Evolutionary conservation across 2,329 filamentous ascomycete species (phyloP).

Genomic region (Dactylellina cionopaga): DNA sequence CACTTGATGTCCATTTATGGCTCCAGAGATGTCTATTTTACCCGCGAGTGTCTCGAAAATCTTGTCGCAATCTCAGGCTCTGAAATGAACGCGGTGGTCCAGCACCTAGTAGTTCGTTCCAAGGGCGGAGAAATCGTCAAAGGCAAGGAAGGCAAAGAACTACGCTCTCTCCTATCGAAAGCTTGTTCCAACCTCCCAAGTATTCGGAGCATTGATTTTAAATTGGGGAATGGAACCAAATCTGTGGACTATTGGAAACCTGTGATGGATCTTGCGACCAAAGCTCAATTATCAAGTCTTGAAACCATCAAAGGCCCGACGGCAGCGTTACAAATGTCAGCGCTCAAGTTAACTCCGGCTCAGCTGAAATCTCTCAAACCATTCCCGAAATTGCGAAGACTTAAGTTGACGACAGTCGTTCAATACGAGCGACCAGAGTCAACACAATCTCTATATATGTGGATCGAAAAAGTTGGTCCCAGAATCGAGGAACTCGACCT

Average conservation of each 20-base stretch:
- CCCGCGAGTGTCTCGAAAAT: background rate
- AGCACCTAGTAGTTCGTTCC: background rate
- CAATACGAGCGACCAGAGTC: background rate
- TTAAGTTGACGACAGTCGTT: background rate
- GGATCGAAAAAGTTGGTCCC: background rate
- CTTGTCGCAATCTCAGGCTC: background rate
- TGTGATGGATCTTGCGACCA: background rate
- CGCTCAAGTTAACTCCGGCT: background rate
- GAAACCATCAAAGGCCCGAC: background rate
- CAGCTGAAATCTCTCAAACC: background rate
- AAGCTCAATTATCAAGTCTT: background rate
- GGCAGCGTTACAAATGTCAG: background rate
- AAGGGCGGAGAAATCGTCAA: too few relatives aligned
- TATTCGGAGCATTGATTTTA: background rate
- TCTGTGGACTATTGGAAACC: background rate
- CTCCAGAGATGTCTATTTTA: background rate
- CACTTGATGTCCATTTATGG: too few relatives aligned
- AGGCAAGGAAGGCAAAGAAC: background rate
- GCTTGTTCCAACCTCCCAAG: background rate
- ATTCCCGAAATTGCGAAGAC: background rate
- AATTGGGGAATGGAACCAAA: background rate
- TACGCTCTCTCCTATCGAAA: background rate
- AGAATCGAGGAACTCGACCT: background rate
- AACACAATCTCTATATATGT: background rate
- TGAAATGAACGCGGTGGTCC: background rate